phyloP scores from a whole-genome alignment of 257 asterid species.

The Solanum neorickii region DNA sequence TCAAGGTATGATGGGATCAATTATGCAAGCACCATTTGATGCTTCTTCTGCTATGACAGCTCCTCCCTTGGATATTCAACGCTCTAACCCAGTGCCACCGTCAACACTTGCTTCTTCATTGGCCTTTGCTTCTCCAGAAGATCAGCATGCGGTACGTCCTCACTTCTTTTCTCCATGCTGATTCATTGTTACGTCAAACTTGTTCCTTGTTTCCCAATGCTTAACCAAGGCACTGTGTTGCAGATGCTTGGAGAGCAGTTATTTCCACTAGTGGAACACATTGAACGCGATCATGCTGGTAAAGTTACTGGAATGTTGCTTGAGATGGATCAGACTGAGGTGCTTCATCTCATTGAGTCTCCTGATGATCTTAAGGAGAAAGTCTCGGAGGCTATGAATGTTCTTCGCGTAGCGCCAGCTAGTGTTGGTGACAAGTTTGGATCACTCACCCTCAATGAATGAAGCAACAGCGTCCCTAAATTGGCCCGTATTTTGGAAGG shows the following conservation, averaged over 20 bases:
- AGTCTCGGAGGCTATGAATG: slow-evolving; percentile 68
- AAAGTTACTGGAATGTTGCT: slow-evolving; percentile 82
- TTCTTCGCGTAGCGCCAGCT: slow-evolving; percentile 27
- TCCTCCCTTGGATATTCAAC: slow-evolving; percentile 24
- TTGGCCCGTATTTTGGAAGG: neutral
- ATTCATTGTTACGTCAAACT: neutral
- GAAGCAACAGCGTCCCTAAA: neutral
- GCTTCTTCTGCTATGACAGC: slow-evolving; percentile 21
- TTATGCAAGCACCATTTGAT: slow-evolving; percentile 26
- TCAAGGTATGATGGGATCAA: slow-evolving; percentile 33
- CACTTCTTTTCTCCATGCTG: neutral
- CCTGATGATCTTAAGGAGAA: slow-evolving; percentile 78
- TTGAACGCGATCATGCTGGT: slow-evolving; percentile 45
- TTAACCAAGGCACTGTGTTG: neutral
- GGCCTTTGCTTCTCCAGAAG: slow-evolving; percentile 73
- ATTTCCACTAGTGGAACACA: slow-evolving; percentile 57
- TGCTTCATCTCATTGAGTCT: slow-evolving; percentile 77
- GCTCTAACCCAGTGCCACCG: slow-evolving; percentile 25
- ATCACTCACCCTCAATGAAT: slow-evolving; percentile 8
- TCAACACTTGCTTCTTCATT: slow-evolving; percentile 70
- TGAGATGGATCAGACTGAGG: slow-evolving; percentile 91
- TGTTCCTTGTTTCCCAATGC: neutral
- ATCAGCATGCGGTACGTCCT: slow-evolving; percentile 45
- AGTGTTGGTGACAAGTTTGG: slow-evolving; percentile 14
- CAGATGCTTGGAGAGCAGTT: slow-evolving; percentile 83